Evolutionary conservation across 352 stramenopile genomes (phyloP), one percentile per base, ranked within the genome.

Genomic region (Phytophthora crassamura): DNA sequence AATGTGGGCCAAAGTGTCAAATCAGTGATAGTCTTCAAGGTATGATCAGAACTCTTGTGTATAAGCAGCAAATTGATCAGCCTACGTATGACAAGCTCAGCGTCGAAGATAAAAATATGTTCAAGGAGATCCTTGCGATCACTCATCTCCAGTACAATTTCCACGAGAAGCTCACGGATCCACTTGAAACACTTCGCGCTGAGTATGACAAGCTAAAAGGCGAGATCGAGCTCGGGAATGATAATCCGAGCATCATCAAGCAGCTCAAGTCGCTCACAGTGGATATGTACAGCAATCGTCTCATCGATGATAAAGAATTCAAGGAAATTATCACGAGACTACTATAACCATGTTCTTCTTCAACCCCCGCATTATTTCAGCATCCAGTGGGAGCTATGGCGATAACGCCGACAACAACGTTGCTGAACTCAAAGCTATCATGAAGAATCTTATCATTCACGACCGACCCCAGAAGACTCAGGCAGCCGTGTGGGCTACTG

Each of bases 21-120:
- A 60, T 60, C 5, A 41, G 52, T 46, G 39, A 46, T 46, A 46
- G 39, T 46, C 39, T 46, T 4, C 39, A 46, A 46, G 2, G n/a
- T 28, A 46, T 46, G n/a, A 46, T 46, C 5, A 46, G 39, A 46
- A 46, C n/a, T 4, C 39, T 46, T 30, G 39, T 46, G 2, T 46
- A 46, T 46, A 46, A 46, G 39, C 1, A 46, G 1, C 39, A 46
- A 7, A 46, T 46, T 28, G 39, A 46, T 46, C 39, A 46, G 5
- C n/a, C 39, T 12, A 28, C 39, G 15, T 46, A 46, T 28, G 39
- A 46, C 16, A 46, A 46, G 39, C 39, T 46, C 15, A 30, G n/a
- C n/a, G 16, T 46, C 2, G 39, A 46, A 30, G 40, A 46, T 46
- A 46, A 46, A 46, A 28, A 46, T 33, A 30, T 46, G n/a, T 46